A percentile compares a stretch with the other conserved stretches of the same genome.
Evolutionary conservation across 2,329 filamentous ascomycete genomes (phyloP).

Genomic region (Hypoxylon sp.): DNA sequence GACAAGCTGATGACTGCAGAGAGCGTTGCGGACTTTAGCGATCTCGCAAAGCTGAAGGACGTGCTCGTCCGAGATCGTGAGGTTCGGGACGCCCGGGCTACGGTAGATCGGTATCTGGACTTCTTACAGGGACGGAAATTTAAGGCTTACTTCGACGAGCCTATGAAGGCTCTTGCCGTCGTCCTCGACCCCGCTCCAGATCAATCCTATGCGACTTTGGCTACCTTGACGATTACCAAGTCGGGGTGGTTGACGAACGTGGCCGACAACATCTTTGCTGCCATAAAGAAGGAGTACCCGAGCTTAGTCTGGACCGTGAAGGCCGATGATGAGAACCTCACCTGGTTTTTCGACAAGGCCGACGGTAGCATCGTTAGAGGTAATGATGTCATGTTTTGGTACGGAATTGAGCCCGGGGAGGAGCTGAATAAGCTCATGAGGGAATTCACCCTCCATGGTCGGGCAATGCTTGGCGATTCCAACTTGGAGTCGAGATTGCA

Average conservation of each 20-base stretch:
- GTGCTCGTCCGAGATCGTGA: conserved; percentile 86
- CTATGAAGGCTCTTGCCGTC: conserved; percentile 92
- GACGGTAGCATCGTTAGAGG: conserved; percentile 90
- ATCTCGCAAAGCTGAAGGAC: conserved; percentile 83
- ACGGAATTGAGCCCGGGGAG: conserved; percentile 85
- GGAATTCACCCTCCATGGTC: conserved; percentile 86
- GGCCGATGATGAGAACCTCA: conserved; percentile 94
- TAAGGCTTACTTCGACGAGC: conserved; percentile 94
- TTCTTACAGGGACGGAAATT: conserved; percentile 83
- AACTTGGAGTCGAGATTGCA: conserved; percentile 90
- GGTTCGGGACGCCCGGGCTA: conserved; percentile 84
- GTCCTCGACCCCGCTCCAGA: conserved; percentile 81
- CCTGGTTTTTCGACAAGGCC: conserved; percentile 98
- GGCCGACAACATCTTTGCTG: conserved; percentile 93
- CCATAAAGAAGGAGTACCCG: conserved; percentile 93
- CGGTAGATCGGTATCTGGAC: conserved; percentile 89
- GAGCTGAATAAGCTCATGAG: conserved; percentile 87
- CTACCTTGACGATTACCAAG: conserved; percentile 94
- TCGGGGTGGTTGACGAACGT: conserved; percentile 95
- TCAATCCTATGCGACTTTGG: conserved; percentile 82
- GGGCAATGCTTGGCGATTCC: conserved; percentile 89
- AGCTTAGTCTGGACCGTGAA: conserved; percentile 97
- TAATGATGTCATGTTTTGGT: conserved; percentile 96
- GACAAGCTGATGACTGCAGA: conserved; percentile 86
- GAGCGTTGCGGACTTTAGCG: conserved; percentile 80